These are phyloP conservation scores for Eremomyces bilateralis DNA, from an alignment of 495 filamentous ascomycete species.

Conservation along the genomic window DNA sequence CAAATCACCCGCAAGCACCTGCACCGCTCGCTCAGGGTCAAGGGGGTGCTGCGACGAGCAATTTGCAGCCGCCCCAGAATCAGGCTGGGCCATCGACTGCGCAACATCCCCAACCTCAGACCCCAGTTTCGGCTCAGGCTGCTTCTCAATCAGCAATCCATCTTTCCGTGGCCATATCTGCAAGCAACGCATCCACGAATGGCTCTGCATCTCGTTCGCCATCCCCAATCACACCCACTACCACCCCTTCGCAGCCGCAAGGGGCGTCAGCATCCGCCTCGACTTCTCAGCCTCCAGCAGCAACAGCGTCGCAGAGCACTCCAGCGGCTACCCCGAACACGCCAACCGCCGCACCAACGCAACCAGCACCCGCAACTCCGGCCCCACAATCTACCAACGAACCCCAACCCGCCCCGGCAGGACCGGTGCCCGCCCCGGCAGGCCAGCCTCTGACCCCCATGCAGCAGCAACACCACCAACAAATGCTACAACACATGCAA, in stretches of 20 bases:
- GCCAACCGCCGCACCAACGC: neutral
- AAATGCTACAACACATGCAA: conserved; percentile 5
- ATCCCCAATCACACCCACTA: no score
- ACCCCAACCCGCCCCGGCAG: conserved; percentile 3
- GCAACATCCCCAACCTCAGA: no score
- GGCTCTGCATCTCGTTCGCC: no score
- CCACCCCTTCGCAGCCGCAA: no score
- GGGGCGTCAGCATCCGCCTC: neutral
- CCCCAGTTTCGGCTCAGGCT: no score
- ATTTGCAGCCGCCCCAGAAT: no score
- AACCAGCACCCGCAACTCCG: neutral
- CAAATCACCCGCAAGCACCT: conserved; percentile 6
- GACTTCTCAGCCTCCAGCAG: neutral
- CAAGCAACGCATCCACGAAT: no score
- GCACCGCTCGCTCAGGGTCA: no score
- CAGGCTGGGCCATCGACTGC: no score
- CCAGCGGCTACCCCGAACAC: neutral
- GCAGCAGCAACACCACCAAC: conserved; percentile 13
- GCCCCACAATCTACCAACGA: conserved; percentile 4
- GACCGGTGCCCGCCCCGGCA: conserved; percentile 1
- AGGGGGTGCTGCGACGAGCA: no score
- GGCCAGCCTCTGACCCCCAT: conserved; percentile 4
- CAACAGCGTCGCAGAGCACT: neutral
- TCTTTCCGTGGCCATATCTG: no score
- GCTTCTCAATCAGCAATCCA: no score